A percentile compares a stretch with the other conserved stretches of the same genome.
Conservation (phyloP, 2,329 filamentous ascomycete genomes). For the Colletotrichum sansevieriae region DNA sequence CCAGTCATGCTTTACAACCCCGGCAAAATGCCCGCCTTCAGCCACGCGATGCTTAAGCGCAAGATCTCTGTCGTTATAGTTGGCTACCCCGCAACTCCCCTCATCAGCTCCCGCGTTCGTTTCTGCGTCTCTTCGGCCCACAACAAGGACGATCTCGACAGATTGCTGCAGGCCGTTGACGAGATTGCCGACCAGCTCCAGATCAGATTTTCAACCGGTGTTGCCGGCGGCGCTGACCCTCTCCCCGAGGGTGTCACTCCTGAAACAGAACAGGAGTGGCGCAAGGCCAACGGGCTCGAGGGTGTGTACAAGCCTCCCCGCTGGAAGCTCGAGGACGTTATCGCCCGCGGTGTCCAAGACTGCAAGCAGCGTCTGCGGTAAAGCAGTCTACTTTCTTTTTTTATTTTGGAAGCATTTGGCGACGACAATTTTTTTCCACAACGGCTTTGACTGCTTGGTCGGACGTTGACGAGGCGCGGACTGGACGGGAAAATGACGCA, state of each 20-base stretch:
- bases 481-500: conserved; percentile 31
- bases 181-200: conserved; percentile 93
- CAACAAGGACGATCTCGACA: conserved; percentile 98
- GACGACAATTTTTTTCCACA: conserved; percentile 11
- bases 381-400: conserved; percentile 24
- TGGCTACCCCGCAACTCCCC: conserved; percentile 94
- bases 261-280: conserved; percentile 79
- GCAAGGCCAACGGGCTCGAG: conserved; percentile 72
- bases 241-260: conserved; percentile 78
- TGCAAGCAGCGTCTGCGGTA: conserved; percentile 79
- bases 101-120: conserved; percentile 93
- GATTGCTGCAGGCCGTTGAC: conserved; percentile 88
- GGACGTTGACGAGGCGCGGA: conserved; percentile 29
- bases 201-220: conserved; percentile 96
- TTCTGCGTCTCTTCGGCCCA: conserved; percentile 97
- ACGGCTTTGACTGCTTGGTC: conserved; percentile 6
- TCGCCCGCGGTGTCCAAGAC: conserved; percentile 80
- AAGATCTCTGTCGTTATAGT: conserved; percentile 99
- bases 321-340: conserved; percentile 87
- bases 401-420: not conserved
- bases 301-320: conserved; percentile 82
- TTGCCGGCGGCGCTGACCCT: conserved; percentile 87
- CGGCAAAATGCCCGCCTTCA: conserved; percentile 99
- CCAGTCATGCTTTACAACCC: conserved; percentile 96
- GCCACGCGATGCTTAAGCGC: conserved; percentile 96